Base-by-base conservation (phyloP, 192 early-diverging fungal species). In the Blastocladiella britannica region DNA sequence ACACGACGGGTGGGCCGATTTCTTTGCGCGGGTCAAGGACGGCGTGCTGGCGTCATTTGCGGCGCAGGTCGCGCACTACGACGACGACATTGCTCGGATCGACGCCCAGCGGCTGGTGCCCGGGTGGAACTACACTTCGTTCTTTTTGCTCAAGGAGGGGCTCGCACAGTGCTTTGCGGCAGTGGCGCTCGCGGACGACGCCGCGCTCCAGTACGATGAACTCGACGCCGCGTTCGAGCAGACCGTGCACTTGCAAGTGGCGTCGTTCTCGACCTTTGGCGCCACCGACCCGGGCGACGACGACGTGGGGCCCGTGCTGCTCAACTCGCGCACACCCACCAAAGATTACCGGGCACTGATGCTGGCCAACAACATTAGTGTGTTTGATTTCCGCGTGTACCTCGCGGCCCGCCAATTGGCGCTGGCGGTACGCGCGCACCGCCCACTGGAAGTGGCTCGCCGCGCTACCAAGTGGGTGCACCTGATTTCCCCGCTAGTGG, bases 101-200 rank as follows among this genome's bases (percentile, higher is more conserved):
- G 95, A 99, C 53, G 78, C 85, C 26, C 91, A 95, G 65, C 70
- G 95, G 52, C 73, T 91, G 56, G 78, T 97, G 69, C 92, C 93
- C 5, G 95, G 95, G 0, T 99, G 95, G 95, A 99, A 99, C 66
- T 99, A 94, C 68, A 97, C 93, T 66, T 82, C 78, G 52, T 96
- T 91, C 65, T 99, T 99, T 64, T 80, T 95, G 51, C 65, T 93
- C 54, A 98, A 98, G 69, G 93, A 98, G 63, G 81, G 81, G 8
- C 70, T 94, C 23, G 85, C 87, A 20, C 75, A 75, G 29, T 77
- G 86, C 6, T 94, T 83, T 70, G 90, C 93, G 64, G 77, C 85
- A 53, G 80, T 96, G 79, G 86, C 77, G 52, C 65, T 95, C 29
- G 70, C 76, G 37, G 89, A 89, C 52, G 94, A 93, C 53, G 88